Evolutionary conservation across 495 filamentous ascomycete species (phyloP), one percentile per base, ranked within the genome.

Genomic region (Cairneyella variabilis): DNA sequence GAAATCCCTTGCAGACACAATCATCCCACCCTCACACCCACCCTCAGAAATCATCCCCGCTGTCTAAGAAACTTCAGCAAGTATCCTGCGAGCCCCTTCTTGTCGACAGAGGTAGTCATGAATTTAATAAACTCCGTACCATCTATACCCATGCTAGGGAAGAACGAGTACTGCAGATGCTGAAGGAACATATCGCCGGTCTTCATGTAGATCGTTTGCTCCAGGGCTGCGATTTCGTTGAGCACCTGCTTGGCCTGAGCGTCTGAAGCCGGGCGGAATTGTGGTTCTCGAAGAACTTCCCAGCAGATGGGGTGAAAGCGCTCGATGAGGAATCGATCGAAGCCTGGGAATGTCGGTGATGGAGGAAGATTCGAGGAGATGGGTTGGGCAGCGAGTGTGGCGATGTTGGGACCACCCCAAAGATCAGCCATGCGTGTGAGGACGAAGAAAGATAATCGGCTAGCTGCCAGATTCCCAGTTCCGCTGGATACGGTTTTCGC

Each of bases 291-390:
- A 1, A 92, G 79, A 1, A 97, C 82, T 5, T 83, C 83, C 91
- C 93, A 98, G 64, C 87, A 89, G 26, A 92, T 71, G 0, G 89
- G 79, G 16, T 95, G 89, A 70, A 98, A 92, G n/a, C 85, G 80
- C 22, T 83, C 76, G 47, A 96, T 87, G 71, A 95, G 87, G 70
- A 92, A 95, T 34, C 78, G 79, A 54, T 95, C 90, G 64, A 99
- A 97, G n/a, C 93, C 95, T 17, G 90, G 86, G 23, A 99, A 82
- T 17, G 65, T 66, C 0, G 78, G 77, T 3, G 67, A 57, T 3
- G 78, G 67, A 5, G 70, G 64, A 12, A 66, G 60, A 3, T 60
- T 63, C 6, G 71, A 68, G 1, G 71, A 62, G 12, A 75, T 58
- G 3, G 77, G 75, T 48, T 70, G 69, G 28, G 67, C 64, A 25